Percentiles rank a stretch among this genome's conserved stretches.
Conservation (phyloP, 805 yeast species). For the Monosporozyma unispora region DNA sequence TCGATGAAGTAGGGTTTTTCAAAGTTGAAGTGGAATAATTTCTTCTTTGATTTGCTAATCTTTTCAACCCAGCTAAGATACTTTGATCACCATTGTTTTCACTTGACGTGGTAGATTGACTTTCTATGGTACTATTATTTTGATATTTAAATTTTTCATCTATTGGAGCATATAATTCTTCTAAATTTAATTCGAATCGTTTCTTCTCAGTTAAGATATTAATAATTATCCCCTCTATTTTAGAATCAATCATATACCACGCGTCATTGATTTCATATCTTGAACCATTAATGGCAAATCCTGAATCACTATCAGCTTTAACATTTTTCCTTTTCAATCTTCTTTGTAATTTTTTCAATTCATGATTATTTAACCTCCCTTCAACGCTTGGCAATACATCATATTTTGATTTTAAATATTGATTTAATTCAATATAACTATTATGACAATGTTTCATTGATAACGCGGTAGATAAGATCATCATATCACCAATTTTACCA, state of each 20-base stretch:
- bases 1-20: slow-evolving; percentile 9
- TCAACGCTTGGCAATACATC: slow-evolving; percentile 47
- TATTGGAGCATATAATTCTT: slow-evolving; percentile 50
- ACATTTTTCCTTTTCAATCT: slow-evolving; percentile 43
- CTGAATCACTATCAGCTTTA: slow-evolving; percentile 30
- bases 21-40: slow-evolving; percentile 9
- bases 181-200: slow-evolving; percentile 61
- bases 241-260: slow-evolving; percentile 77
- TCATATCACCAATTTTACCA: slow-evolving; percentile 33
- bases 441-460: slow-evolving; percentile 66
- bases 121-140: no score
- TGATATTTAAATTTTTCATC: slow-evolving; percentile 29
- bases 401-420: slow-evolving; percentile 46
- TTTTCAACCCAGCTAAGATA: slow-evolving; percentile 24
- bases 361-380: slow-evolving; percentile 58
- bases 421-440: slow-evolving; percentile 53
- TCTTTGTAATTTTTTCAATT: slow-evolving; percentile 41
- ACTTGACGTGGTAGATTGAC: no score
- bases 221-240: slow-evolving; percentile 51
- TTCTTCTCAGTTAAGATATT: slow-evolving; percentile 68
- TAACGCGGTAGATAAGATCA: slow-evolving; percentile 68
- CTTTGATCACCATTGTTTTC: slow-evolving; percentile 20
- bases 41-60: slow-evolving; percentile 23
- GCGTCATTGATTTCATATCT: slow-evolving; percentile 48
- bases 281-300: slow-evolving; percentile 32